Percentiles rank a stretch among this genome's conserved stretches.
Evolutionary conservation across 2,329 filamentous ascomycete species (phyloP).

Genomic region (Fragosphaeria purpurea): DNA sequence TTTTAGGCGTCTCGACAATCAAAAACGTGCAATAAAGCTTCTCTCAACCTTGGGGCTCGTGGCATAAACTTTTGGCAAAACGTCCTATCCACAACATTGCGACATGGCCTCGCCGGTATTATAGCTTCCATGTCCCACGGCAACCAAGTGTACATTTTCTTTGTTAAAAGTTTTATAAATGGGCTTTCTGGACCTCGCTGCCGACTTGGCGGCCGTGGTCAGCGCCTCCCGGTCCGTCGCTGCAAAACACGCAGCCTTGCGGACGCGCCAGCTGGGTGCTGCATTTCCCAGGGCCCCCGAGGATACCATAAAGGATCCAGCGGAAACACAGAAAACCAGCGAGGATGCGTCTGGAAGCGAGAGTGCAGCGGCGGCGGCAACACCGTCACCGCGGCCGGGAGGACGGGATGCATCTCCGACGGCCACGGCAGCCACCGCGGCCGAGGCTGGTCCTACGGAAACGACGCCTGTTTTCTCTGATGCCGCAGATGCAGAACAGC

Average conservation of each 20-base stretch:
- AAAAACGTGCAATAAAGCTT: too few species aligned
- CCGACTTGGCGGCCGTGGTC: conserved; percentile 62
- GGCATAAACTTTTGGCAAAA: too few species aligned
- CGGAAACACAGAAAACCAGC: neutral
- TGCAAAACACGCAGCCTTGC: conserved; percentile 49
- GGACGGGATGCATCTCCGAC: neutral
- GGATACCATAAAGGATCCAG: neutral
- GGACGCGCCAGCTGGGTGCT: conserved; percentile 38
- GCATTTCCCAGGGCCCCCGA: neutral
- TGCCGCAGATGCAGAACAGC: neutral
- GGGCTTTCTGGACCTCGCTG: conserved; percentile 52
- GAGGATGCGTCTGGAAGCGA: neutral
- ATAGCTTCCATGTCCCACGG: too few species aligned
- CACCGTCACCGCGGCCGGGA: neutral
- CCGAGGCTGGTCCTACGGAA: too few species aligned
- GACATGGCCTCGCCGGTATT: too few species aligned
- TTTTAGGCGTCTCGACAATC: too few species aligned
- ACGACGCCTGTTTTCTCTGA: neutral
- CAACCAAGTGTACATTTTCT: too few species aligned
- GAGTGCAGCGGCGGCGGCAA: neutral
- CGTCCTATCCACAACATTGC: too few species aligned
- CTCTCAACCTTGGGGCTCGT: too few species aligned
- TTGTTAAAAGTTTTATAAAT: conserved; percentile 22
- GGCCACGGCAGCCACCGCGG: neutral
- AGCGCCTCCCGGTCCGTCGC: conserved; percentile 61